phyloP scores from a whole-genome alignment of 495 filamentous ascomycete species.

The Aspergillus ellipticus region DNA sequence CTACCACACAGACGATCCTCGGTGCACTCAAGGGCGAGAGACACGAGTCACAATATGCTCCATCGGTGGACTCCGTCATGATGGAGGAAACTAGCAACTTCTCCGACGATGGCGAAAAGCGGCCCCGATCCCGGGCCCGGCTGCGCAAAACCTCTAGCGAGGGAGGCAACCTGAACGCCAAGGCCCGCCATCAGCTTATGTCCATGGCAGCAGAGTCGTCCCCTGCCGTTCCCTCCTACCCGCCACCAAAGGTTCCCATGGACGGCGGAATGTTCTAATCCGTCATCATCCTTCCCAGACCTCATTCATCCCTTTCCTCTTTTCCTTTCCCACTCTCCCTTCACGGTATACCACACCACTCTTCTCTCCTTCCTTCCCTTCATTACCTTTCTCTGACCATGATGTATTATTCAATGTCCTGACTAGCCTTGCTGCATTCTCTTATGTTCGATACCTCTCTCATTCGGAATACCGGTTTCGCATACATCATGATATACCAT shows the following conservation, averaged over 20 bases:
- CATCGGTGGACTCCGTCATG: slow-evolving; percentile 25
- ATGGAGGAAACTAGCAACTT: slow-evolving; percentile 47
- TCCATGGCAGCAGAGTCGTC: slow-evolving; percentile 14
- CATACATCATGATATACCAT: slow-evolving; percentile 24
- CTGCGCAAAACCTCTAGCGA: slow-evolving; percentile 54
- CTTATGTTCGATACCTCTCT: slow-evolving; percentile 27
- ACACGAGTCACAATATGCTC: slow-evolving; percentile 25
- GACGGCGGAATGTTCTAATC: slow-evolving; percentile 47
- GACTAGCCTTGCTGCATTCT: neutral
- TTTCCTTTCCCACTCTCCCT: slow-evolving; percentile 4
- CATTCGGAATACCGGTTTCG: slow-evolving; percentile 24
- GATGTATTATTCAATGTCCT: slow-evolving; percentile 16
- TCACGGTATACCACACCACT: neutral
- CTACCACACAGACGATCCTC: slow-evolving; percentile 50
- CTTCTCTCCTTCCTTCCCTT: slow-evolving; percentile 15
- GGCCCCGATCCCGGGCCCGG: slow-evolving; percentile 38
- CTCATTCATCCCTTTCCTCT: slow-evolving; percentile 10
- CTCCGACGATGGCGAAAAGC: slow-evolving; percentile 50
- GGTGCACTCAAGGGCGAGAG: slow-evolving; percentile 46
- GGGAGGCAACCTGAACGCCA: slow-evolving; percentile 39
- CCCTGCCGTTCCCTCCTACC: slow-evolving; percentile 36
- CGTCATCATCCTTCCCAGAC: neutral
- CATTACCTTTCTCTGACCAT: slow-evolving; percentile 14
- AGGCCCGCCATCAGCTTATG: slow-evolving; percentile 40
- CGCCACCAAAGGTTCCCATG: slow-evolving; percentile 34